Percentiles rank a stretch among this genome's conserved stretches.
phyloP scores from a whole-genome alignment of 2,329 filamentous ascomycete species.

The Capronia epimyces region DNA sequence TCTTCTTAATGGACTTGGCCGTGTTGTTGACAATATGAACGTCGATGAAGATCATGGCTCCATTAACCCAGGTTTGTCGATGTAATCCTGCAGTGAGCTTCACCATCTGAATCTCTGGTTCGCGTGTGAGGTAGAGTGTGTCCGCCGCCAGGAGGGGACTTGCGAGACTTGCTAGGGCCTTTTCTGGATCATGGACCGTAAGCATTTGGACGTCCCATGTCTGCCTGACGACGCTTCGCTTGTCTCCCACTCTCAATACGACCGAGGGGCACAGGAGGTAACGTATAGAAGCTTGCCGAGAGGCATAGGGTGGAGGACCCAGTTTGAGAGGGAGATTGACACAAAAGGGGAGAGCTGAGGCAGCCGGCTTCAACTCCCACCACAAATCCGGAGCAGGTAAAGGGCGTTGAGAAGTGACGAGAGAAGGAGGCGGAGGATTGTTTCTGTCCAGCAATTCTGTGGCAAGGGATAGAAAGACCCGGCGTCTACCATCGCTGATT shows the following conservation, averaged over 20 bases:
- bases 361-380: slow-evolving; percentile 48
- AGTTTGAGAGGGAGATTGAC: slow-evolving; percentile 51
- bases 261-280: slow-evolving; percentile 48
- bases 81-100: slow-evolving; percentile 50
- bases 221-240: slow-evolving; percentile 46
- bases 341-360: slow-evolving; percentile 47
- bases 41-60: slow-evolving; percentile 51
- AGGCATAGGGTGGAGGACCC: slow-evolving; percentile 51
- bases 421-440: slow-evolving; percentile 47
- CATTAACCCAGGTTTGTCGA: slow-evolving; percentile 56
- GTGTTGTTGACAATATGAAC: slow-evolving; percentile 49
- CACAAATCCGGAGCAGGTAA: slow-evolving; percentile 31
- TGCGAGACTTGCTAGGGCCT: slow-evolving; percentile 49
- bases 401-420: slow-evolving; percentile 44
- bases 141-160: slow-evolving; percentile 33
- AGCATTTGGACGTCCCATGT: slow-evolving; percentile 48
- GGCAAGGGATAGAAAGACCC: slow-evolving; percentile 48
- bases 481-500: slow-evolving; percentile 41
- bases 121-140: slow-evolving; percentile 43
- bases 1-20: slow-evolving; percentile 43
- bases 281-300: slow-evolving; percentile 48
- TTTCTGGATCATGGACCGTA: slow-evolving; percentile 53
- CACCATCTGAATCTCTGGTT: slow-evolving; percentile 41
- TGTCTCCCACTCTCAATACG: slow-evolving; percentile 44
- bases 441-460: slow-evolving; percentile 48